Percentiles rank a stretch among this genome's conserved stretches.
Evolutionary conservation across 495 filamentous ascomycete species (phyloP).

Genomic region (Parachaetomium inaequale): DNA sequence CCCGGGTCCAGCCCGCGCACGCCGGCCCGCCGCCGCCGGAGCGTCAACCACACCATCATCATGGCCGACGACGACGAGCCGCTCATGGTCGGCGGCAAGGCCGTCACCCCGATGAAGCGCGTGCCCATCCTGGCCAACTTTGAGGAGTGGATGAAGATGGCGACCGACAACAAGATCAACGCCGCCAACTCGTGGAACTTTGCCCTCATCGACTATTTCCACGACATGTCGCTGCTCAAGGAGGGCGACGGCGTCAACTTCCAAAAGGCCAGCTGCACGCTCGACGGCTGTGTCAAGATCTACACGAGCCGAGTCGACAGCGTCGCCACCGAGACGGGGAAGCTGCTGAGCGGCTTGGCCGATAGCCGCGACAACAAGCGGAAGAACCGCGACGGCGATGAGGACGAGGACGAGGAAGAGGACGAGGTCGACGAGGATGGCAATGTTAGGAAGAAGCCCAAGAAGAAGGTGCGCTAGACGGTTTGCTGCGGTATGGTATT

Average conservation of each 20-base stretch:
- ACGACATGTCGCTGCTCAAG: slow-evolving; percentile 96
- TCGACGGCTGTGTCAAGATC: slow-evolving; percentile 98
- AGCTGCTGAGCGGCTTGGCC: slow-evolving; percentile 88
- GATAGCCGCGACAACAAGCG: slow-evolving; percentile 82
- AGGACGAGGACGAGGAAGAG: slow-evolving; percentile 70
- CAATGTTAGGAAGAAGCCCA: slow-evolving; percentile 64
- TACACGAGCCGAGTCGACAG: slow-evolving; percentile 98
- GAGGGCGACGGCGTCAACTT: slow-evolving; percentile 98
- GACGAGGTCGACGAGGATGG: slow-evolving; percentile 80
- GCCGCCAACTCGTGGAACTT: slow-evolving; percentile 99
- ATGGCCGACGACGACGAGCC: slow-evolving; percentile 54
- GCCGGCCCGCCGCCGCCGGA: slow-evolving; percentile 46
- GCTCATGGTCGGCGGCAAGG: slow-evolving; percentile 58
- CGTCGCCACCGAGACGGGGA: slow-evolving; percentile 95
- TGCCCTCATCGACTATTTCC: slow-evolving; percentile 98
- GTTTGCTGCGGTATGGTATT: too few relatives aligned
- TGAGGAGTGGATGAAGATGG: slow-evolving; percentile 99
- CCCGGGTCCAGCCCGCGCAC: slow-evolving; percentile 59
- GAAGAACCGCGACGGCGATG: slow-evolving; percentile 55
- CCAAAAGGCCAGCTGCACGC: slow-evolving; percentile 94
- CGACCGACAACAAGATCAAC: slow-evolving; percentile 99
- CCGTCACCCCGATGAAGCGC: slow-evolving; percentile 92
- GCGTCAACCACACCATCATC: slow-evolving; percentile 52
- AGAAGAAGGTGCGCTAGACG: slow-evolving; percentile 54
- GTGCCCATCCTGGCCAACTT: slow-evolving; percentile 96